These are phyloP conservation scores for Mikania micrantha DNA, from an alignment of 129 eudicot species.

Conservation along the genomic window DNA sequence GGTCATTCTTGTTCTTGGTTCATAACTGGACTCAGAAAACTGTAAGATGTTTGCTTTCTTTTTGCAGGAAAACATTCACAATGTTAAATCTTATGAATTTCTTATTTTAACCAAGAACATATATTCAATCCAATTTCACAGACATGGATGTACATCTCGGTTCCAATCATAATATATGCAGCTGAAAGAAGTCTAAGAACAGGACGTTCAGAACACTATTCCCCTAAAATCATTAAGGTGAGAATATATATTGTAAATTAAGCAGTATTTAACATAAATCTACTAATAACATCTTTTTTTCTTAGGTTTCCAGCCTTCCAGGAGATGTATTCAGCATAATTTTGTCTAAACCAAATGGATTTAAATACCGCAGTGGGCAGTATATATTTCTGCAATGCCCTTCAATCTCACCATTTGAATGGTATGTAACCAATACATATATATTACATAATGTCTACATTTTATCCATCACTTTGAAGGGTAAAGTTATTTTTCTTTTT, in stretches of 20 bases:
- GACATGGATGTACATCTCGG: constrained; percentile 96
- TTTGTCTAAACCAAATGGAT: constrained; percentile 87
- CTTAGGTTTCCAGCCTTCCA: constrained; percentile 74
- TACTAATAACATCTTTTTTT: neutral
- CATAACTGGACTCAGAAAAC: constrained; percentile 83
- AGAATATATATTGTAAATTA: too few relatives aligned
- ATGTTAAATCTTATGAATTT: neutral
- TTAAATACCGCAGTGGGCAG: constrained; percentile 92
- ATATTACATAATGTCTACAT: neutral
- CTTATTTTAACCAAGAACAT: constrained; percentile 6
- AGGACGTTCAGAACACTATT: constrained; percentile 65
- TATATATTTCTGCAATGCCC: constrained; percentile 94
- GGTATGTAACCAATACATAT: constrained; percentile 32
- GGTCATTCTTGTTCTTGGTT: constrained; percentile 76
- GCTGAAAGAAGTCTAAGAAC: constrained; percentile 77
- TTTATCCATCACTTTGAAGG: neutral
- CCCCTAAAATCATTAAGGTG: constrained; percentile 82
- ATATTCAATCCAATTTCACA: constrained; percentile 25
- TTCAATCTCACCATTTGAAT: constrained; percentile 82
- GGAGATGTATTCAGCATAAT: constrained; percentile 83
- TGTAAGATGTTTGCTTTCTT: constrained; percentile 34
- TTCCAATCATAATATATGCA: constrained; percentile 66
- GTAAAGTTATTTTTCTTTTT: neutral
- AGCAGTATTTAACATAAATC: neutral
- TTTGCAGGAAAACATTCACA: neutral